Percentiles rank a stretch among this genome's conserved stretches.
phyloP scores from a whole-genome alignment of 495 filamentous ascomycete species.

The Paragyromitra xinjiangensis region DNA sequence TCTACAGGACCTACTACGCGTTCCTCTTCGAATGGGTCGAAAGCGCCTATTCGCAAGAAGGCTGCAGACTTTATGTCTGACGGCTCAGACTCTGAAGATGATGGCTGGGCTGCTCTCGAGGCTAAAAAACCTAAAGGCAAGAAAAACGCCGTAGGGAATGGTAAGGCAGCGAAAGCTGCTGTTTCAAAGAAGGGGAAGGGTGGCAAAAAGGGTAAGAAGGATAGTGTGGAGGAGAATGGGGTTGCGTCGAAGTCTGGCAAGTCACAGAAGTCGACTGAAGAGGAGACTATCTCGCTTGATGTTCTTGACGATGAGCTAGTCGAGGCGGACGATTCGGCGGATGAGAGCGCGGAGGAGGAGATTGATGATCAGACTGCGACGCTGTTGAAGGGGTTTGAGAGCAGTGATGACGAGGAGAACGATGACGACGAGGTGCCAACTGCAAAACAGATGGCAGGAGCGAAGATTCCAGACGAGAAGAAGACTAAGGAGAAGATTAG shows the following conservation, averaged over 20 bases:
- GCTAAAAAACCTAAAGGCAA: slow-evolving; percentile 38
- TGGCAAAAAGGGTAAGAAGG: slow-evolving; percentile 32
- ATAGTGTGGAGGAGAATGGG: slow-evolving; percentile 50
- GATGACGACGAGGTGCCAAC: slow-evolving; percentile 67
- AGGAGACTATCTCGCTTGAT: slow-evolving; percentile 48
- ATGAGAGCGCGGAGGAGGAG: slow-evolving; percentile 62
- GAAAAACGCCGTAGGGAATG: slow-evolving; percentile 37
- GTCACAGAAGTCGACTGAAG: slow-evolving; percentile 59
- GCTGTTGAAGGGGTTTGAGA: slow-evolving; percentile 81
- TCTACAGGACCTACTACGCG: slow-evolving; percentile 1
- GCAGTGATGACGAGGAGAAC: slow-evolving; percentile 70
- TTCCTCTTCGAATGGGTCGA: slow-evolving; percentile 25
- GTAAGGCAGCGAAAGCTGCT: slow-evolving; percentile 31
- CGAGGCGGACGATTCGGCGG: slow-evolving; percentile 56
- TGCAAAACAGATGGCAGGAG: slow-evolving; percentile 70
- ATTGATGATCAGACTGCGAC: slow-evolving; percentile 74
- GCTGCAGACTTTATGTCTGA: slow-evolving; percentile 56
- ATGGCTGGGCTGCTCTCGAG: slow-evolving; percentile 45
- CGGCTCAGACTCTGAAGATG: slow-evolving; percentile 47
- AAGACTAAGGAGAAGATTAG: slow-evolving; percentile 62
- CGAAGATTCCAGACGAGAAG: slow-evolving; percentile 70
- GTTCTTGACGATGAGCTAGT: slow-evolving; percentile 48
- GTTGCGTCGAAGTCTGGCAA: slow-evolving; percentile 57
- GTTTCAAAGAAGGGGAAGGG: slow-evolving; percentile 26
- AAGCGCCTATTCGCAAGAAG: slow-evolving; percentile 37